Conservation (phyloP, 208 protist genomes). For the Crithidia bombi region DNA sequence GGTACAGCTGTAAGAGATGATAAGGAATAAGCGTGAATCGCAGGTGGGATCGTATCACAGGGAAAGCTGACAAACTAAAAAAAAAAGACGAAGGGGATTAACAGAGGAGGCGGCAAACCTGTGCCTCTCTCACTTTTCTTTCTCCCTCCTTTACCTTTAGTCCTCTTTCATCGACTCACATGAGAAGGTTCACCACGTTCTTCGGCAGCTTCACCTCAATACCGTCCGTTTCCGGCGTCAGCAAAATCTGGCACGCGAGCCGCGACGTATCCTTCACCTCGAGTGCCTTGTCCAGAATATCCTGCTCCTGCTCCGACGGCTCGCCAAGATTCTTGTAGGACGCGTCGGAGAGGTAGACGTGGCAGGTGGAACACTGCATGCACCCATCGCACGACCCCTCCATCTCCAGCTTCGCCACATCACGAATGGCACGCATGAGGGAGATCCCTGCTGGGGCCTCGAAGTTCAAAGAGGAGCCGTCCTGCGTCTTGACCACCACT, state of each 20-base stretch:
- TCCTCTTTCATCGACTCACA: slow-evolving; percentile 28
- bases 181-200: slow-evolving; percentile 48
- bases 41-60: too few relatives aligned
- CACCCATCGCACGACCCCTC: slow-evolving; percentile 95
- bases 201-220: slow-evolving; percentile 66
- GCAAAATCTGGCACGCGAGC: slow-evolving; percentile 76
- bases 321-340: slow-evolving; percentile 78
- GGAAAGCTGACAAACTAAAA: too few relatives aligned
- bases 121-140: too few relatives aligned
- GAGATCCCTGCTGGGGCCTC: slow-evolving; percentile 62
- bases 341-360: slow-evolving; percentile 88
- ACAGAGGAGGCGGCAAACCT: too few relatives aligned
- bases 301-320: slow-evolving; percentile 83
- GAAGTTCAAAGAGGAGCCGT: slow-evolving; percentile 40
- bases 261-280: slow-evolving; percentile 68
- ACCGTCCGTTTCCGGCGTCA: slow-evolving; percentile 64
- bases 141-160: too few relatives aligned
- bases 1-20: too few relatives aligned
- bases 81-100: too few relatives aligned
- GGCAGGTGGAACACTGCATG: slow-evolving; percentile 95
- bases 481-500: slow-evolving; percentile 40
- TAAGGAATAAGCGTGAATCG: too few relatives aligned
- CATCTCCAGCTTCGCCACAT: slow-evolving; percentile 92
- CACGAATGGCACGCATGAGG: slow-evolving; percentile 91
- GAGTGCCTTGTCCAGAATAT: slow-evolving; percentile 79